Evolutionary conservation across 768 basidiomycete species (phyloP).

Genomic region (Cantharellus cinnabarinus): DNA sequence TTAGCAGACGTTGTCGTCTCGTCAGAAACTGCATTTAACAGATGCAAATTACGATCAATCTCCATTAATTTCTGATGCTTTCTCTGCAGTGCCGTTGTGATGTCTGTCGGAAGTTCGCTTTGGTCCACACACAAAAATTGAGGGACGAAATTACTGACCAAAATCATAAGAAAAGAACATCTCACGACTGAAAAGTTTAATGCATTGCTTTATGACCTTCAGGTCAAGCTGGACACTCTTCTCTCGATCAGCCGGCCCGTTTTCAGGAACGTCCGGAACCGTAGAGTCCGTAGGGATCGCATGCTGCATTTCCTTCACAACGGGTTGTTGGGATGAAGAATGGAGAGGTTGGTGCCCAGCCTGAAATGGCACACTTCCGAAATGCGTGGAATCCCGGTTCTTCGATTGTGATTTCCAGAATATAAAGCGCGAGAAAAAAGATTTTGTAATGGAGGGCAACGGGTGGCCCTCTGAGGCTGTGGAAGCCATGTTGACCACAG

Average conservation of each 20-base stretch:
- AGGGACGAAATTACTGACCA: constrained; percentile 26
- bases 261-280: no score
- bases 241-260: constrained; percentile 38
- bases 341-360: no score
- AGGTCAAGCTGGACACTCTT: constrained; percentile 56
- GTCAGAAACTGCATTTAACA: constrained; percentile 19
- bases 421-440: no score
- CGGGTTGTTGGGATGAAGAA: no score
- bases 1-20: constrained; percentile 15
- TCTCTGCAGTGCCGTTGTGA: constrained; percentile 65
- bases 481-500: no score
- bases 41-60: constrained; percentile 33
- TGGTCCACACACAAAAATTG: neutral
- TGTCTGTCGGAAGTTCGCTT: constrained; percentile 26
- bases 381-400: no score
- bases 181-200: constrained; percentile 62
- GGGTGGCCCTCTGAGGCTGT: no score
- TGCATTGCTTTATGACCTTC: constrained; percentile 62
- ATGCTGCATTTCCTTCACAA: no score
- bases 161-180: constrained; percentile 85
- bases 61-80: constrained; percentile 48
- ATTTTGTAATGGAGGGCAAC: no score
- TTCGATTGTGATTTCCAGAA: no score
- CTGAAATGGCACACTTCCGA: no score
- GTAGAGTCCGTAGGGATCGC: no score